Percentiles rank a stretch among this genome's conserved stretches.
phyloP scores from a whole-genome alignment of 805 yeast genomes.

The Ogataea nonfermentans region DNA sequence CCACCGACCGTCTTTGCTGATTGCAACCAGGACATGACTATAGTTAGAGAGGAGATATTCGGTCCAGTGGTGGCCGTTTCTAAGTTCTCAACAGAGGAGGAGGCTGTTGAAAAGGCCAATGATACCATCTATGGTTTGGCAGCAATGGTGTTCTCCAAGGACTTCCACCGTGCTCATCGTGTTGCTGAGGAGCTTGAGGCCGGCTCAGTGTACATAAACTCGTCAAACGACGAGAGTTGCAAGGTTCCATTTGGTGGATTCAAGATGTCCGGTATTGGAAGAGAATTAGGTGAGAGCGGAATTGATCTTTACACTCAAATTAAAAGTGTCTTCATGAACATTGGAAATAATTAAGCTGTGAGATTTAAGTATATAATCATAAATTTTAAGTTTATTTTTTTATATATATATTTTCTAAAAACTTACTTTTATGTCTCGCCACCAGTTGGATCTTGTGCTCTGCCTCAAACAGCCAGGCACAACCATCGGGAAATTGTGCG shows the following conservation, averaged over 20 bases:
- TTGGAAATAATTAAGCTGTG: slow-evolving; percentile 38
- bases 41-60: slow-evolving; percentile 79
- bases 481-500: slow-evolving; percentile 67
- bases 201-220: slow-evolving; percentile 70
- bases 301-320: slow-evolving; percentile 68
- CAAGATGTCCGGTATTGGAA: slow-evolving; percentile 75
- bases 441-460: slow-evolving; percentile 79
- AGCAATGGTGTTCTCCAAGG: slow-evolving; percentile 73
- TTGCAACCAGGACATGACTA: slow-evolving; percentile 60
- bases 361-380: no score
- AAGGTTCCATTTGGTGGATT: slow-evolving; percentile 81
- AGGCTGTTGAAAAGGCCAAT: slow-evolving; percentile 69
- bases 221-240: slow-evolving; percentile 62
- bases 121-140: slow-evolving; percentile 77
- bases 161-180: slow-evolving; percentile 60
- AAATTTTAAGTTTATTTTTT: background rate
- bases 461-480: slow-evolving; percentile 87
- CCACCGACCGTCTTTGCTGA: slow-evolving; percentile 77
- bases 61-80: slow-evolving; percentile 80
- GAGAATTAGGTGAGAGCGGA: slow-evolving; percentile 78
- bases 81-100: slow-evolving; percentile 63
- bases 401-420: background rate
- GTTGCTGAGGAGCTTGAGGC: slow-evolving; percentile 49
- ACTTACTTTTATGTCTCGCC: slow-evolving; percentile 70
- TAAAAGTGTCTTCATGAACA: slow-evolving; percentile 62